These are phyloP conservation scores for Stygiomarasmius scandens DNA, from an alignment of 1,284 basidiomycete genomes.

Conservation along the genomic window DNA sequence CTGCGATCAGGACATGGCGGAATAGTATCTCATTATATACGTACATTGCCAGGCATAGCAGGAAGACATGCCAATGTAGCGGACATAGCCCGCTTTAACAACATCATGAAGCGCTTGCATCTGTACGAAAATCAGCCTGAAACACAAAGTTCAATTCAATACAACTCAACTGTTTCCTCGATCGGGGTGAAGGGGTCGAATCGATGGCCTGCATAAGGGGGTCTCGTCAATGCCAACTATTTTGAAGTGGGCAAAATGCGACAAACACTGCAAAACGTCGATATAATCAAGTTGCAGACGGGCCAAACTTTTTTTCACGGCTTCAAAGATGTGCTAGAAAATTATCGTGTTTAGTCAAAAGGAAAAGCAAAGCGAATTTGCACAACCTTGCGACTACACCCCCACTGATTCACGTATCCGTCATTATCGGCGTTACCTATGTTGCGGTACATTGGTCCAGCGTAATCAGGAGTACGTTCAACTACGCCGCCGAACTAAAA, in stretches of 20 bases:
- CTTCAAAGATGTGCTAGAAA: slow-evolving; percentile 66
- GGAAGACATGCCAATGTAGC: slow-evolving; percentile 69
- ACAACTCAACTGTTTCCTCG: slow-evolving; percentile 36
- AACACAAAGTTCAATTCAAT: not conserved
- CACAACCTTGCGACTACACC: slow-evolving; percentile 51
- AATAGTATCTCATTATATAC: slow-evolving; percentile 15
- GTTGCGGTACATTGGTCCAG: not conserved
- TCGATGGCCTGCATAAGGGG: slow-evolving; percentile 44
- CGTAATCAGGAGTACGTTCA: slow-evolving; percentile 3
- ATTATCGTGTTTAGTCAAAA: not conserved
- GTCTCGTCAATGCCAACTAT: not conserved
- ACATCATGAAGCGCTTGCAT: slow-evolving; percentile 74
- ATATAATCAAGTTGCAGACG: slow-evolving; percentile 73
- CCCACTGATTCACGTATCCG: slow-evolving; percentile 64
- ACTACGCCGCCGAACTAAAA: not conserved
- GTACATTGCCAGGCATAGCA: slow-evolving; percentile 51
- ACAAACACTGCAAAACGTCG: slow-evolving; percentile 48
- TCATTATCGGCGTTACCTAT: slow-evolving; percentile 12
- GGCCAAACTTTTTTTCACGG: slow-evolving; percentile 65
- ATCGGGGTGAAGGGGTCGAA: slow-evolving; percentile 56
- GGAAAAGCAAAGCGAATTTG: not conserved
- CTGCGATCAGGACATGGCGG: slow-evolving; percentile 13
- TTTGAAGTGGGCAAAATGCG: not conserved
- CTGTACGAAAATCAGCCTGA: slow-evolving; percentile 24
- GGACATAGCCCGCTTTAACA: slow-evolving; percentile 62